Percentiles rank a stretch among this genome's conserved stretches.
phyloP scores from a whole-genome alignment of 164 flowering plant species.

The Macadamia integrifolia region DNA sequence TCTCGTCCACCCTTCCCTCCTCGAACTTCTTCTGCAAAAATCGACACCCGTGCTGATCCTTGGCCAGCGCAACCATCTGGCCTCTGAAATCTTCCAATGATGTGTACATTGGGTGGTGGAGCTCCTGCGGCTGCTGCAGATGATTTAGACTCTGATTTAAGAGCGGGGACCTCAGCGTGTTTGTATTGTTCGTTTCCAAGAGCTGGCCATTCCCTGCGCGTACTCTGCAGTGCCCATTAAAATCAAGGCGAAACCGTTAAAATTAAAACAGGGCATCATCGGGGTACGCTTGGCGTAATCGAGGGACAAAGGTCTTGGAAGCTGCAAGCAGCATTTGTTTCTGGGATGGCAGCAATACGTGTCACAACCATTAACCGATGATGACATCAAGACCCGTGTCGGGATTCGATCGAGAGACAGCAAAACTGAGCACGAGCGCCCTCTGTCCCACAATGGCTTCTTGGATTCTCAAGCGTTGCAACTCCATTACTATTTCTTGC shows the following conservation, averaged over 20 bases:
- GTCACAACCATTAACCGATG: no score
- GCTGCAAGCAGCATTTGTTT: background rate
- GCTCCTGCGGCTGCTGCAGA: no score
- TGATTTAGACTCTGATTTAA: background rate
- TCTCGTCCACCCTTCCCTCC: constrained; percentile 7
- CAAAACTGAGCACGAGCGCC: background rate
- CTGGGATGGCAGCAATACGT: background rate
- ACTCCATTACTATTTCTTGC: background rate
- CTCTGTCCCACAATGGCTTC: background rate
- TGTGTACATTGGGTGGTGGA: no score
- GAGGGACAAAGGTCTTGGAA: no score
- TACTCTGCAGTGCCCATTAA: background rate
- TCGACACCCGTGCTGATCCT: constrained; percentile 30
- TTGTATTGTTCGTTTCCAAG: background rate
- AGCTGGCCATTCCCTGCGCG: background rate
- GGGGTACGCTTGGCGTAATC: background rate
- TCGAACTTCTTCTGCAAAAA: constrained; percentile 25
- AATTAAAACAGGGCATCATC: background rate
- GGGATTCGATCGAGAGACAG: background rate
- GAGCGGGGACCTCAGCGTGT: background rate
- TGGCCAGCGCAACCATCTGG: constrained; percentile 24
- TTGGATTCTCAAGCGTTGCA: background rate
- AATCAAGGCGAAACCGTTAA: background rate
- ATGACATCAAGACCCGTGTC: no score
- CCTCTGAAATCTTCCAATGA: constrained; percentile 32